These are phyloP conservation scores for Talaromyces sp. DNA, from an alignment of 2,329 filamentous ascomycete genomes.

Conservation along the genomic window DNA sequence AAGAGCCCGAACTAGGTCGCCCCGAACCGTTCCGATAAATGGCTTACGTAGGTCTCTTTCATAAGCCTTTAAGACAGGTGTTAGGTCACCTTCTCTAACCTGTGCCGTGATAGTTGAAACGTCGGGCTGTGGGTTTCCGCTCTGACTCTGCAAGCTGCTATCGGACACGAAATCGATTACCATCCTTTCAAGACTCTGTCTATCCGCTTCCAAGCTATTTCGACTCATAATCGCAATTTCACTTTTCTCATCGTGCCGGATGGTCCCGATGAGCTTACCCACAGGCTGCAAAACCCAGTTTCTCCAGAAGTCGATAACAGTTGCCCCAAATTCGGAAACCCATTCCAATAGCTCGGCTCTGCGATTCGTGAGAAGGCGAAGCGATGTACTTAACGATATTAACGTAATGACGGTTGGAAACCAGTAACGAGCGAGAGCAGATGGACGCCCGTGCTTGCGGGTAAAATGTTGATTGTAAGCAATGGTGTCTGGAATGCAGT, in stretches of 20 bases:
- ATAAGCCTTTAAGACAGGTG: conserved; percentile 83
- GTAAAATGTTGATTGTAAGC: conserved; percentile 58
- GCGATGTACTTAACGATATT: conserved; percentile 79
- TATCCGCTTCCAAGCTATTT: conserved; percentile 81
- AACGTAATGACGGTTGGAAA: conserved; percentile 66
- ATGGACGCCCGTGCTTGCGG: conserved; percentile 67
- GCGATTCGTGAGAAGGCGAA: conserved; percentile 69
- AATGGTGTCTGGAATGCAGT: conserved; percentile 64
- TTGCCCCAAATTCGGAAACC: conserved; percentile 72
- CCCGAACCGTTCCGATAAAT: conserved; percentile 73
- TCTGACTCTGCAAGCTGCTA: conserved; percentile 53
- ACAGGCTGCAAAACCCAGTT: conserved; percentile 93
- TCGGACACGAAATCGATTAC: conserved; percentile 92
- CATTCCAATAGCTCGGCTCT: conserved; percentile 73
- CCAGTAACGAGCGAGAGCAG: conserved; percentile 78
- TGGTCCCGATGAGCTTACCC: conserved; percentile 79
- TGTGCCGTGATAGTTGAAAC: conserved; percentile 69
- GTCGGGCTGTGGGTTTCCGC: conserved; percentile 56
- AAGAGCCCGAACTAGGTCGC: conserved; percentile 82
- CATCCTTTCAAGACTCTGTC: conserved; percentile 92
- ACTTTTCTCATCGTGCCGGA: conserved; percentile 84
- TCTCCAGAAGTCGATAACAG: conserved; percentile 81
- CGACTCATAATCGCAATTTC: conserved; percentile 97
- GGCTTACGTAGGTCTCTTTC: conserved; percentile 81
- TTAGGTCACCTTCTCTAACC: conserved; percentile 87